Evolutionary conservation across 2,329 filamentous ascomycete genomes (phyloP).

Genomic region (Westerdykella ornata): DNA sequence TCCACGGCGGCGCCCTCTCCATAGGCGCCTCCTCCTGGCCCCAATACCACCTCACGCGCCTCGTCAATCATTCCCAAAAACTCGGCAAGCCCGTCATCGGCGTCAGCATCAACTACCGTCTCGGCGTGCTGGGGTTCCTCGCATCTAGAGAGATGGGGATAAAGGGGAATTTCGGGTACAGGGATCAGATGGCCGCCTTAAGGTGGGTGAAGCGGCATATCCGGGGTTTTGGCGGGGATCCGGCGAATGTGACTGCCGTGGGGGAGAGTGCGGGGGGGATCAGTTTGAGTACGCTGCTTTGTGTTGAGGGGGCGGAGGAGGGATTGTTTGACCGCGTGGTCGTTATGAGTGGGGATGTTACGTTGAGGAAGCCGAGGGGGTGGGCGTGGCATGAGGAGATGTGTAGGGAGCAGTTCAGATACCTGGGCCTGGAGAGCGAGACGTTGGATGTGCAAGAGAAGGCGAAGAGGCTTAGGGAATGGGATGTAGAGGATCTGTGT

Average conservation of each 20-base stretch:
- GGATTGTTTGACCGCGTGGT: conserved; percentile 23
- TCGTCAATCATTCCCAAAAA: conserved; percentile 42
- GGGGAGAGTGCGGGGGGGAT: conserved; percentile 46
- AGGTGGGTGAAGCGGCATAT: conserved; percentile 38
- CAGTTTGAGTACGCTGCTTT: conserved; percentile 22
- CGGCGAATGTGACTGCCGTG: conserved; percentile 33
- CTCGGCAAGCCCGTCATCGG: conserved; percentile 43
- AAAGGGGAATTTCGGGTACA: conserved; percentile 27
- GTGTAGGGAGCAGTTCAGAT: conserved; percentile 19
- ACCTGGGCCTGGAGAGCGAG: conserved; percentile 11
- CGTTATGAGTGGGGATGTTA: conserved; percentile 28
- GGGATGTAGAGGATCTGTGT: conserved; percentile 15
- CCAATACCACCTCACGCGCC: conserved; percentile 42
- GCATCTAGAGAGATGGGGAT: conserved; percentile 43
- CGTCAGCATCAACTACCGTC: conserved; percentile 34
- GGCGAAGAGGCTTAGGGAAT: conserved; percentile 11
- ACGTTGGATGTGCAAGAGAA: conserved; percentile 7
- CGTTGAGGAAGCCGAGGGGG: conserved; percentile 23
- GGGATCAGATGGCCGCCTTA: conserved; percentile 34
- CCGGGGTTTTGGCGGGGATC: conserved; percentile 37
- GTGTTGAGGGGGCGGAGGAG: conserved; percentile 17
- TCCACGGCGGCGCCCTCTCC: conserved; percentile 49
- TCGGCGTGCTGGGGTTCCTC: conserved; percentile 32
- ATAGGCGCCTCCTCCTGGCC: conserved; percentile 49
- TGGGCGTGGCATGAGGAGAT: conserved; percentile 22